A percentile compares a stretch with the other conserved stretches of the same genome.
phyloP scores from a whole-genome alignment of 495 filamentous ascomycete genomes.

The Penicillium canescens region DNA sequence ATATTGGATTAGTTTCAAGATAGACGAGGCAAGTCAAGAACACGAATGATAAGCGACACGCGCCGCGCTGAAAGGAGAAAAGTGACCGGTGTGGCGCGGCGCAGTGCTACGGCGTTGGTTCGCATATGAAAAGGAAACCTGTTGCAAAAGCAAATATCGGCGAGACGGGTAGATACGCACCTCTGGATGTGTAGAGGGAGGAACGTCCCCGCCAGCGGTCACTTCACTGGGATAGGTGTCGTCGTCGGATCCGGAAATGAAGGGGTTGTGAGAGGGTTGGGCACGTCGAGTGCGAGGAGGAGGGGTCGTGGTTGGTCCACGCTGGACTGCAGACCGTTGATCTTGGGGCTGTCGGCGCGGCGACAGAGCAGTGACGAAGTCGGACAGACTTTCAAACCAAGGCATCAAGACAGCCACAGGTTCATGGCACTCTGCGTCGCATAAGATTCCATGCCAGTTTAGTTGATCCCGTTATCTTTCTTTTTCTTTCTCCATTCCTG shows the following conservation, averaged over 20 bases:
- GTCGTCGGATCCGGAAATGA: conserved; percentile 1
- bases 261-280: background rate
- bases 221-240: conserved; percentile 4
- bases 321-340: conserved; percentile 14
- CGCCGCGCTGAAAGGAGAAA: background rate
- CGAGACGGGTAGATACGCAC: conserved; percentile 13
- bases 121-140: background rate
- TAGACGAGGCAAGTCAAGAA: background rate
- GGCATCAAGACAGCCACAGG: conserved; percentile 16
- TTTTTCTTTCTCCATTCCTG: conserved; percentile 7
- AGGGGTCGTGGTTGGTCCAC: conserved; percentile 4
- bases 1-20: conserved; percentile 6
- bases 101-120: background rate
- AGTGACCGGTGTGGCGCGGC: too few relatives aligned
- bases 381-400: conserved; percentile 17
- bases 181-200: conserved; percentile 9
- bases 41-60: background rate
- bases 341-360: conserved; percentile 18
- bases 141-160: background rate
- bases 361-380: conserved; percentile 16
- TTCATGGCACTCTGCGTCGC: conserved; percentile 11
- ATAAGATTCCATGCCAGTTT: conserved; percentile 9
- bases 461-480: conserved; percentile 1
- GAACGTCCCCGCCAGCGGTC: background rate
- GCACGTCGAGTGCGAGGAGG: conserved; percentile 3